Evolutionary conservation across 164 flowering plant genomes (phyloP).

Genomic region (Cinnamomum micranthum): DNA sequence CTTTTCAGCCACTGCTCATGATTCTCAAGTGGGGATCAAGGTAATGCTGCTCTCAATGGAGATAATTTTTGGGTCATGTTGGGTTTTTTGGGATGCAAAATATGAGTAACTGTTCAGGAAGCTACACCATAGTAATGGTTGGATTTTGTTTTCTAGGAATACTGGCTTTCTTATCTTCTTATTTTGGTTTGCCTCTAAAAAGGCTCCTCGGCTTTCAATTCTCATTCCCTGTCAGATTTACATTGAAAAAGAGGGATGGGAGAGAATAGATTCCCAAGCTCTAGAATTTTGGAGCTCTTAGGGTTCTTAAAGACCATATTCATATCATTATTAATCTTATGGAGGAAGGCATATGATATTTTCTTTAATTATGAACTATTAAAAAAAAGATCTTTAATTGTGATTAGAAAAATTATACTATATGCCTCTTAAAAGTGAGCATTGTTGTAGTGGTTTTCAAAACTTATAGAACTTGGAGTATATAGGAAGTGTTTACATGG

Average conservation of each 20-base stretch:
- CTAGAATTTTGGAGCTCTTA: not conserved
- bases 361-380: too few species aligned
- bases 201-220: not conserved
- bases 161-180: not conserved
- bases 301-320: not conserved
- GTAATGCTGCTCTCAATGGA: not conserved
- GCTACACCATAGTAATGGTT: not conserved
- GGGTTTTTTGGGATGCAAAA: not conserved
- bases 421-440: too few species aligned
- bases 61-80: not conserved
- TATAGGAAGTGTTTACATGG: too few species aligned
- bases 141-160: not conserved
- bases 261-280: not conserved
- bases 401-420: too few species aligned
- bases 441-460: too few species aligned
- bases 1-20: not conserved
- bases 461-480: too few species aligned
- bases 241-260: not conserved
- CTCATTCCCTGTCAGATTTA: not conserved
- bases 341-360: too few species aligned
- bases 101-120: not conserved
- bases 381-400: too few species aligned
- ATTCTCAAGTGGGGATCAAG: not conserved
- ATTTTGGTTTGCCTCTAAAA: not conserved
- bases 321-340: too few species aligned